Conservation (phyloP, 306 rosid species). For the Oxytropis ochrocephala region DNA sequence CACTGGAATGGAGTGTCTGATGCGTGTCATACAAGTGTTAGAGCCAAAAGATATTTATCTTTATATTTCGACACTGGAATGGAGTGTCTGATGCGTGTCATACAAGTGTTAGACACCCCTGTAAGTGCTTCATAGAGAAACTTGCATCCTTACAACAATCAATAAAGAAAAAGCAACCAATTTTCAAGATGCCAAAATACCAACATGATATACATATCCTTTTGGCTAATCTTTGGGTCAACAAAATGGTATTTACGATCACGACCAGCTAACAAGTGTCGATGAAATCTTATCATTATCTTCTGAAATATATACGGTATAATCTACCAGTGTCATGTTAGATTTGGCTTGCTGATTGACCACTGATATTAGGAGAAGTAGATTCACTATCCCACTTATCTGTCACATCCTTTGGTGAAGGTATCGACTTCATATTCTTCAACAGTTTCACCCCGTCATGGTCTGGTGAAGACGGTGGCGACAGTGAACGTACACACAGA, state of each 20-base stretch:
- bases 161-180: not conserved
- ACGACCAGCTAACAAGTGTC: not conserved
- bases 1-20: not conserved
- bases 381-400: slow-evolving; percentile 37
- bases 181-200: not conserved
- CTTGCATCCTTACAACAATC: slow-evolving; percentile 32
- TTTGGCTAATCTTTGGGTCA: not conserved
- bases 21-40: not conserved
- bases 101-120: not conserved
- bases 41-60: not conserved
- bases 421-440: not conserved
- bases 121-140: not conserved
- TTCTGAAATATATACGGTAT: not conserved
- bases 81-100: not conserved
- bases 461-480: not conserved
- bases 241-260: not conserved
- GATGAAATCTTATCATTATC: not conserved
- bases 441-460: not conserved
- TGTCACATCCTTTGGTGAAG: slow-evolving; percentile 41
- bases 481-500: not conserved
- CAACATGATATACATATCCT: not conserved
- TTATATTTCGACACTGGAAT: not conserved
- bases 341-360: slow-evolving; percentile 1
- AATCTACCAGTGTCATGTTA: not conserved
- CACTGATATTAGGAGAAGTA: slow-evolving; percentile 29